phyloP scores from a whole-genome alignment of 192 early-diverging fungal genomes.

The Backusella morwellensis region DNA sequence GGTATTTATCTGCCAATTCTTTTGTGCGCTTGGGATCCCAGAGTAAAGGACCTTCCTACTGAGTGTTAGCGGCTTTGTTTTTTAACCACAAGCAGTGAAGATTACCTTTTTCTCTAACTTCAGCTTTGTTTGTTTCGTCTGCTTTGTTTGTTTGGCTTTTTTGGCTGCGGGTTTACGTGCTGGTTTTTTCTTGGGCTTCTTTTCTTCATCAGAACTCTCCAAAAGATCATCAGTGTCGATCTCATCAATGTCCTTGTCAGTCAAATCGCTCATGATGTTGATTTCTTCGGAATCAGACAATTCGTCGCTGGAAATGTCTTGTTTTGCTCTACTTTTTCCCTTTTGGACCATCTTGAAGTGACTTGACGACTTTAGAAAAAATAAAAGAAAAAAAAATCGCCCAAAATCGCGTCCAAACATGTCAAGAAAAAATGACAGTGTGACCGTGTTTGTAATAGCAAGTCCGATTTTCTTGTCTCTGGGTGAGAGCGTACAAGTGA shows the following conservation, averaged over 20 bases:
- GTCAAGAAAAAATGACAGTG: background rate
- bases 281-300: slow-evolving; percentile 10
- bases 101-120: background rate
- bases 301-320: background rate
- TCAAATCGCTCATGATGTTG: background rate
- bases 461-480: too few relatives aligned
- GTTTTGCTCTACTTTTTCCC: background rate
- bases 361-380: background rate
- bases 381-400: background rate
- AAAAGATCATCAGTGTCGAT: slow-evolving; percentile 20
- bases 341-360: background rate
- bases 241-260: background rate
- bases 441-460: background rate
- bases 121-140: slow-evolving; percentile 1
- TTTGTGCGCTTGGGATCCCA: slow-evolving; percentile 51
- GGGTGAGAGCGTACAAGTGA: too few relatives aligned
- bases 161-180: slow-evolving; percentile 13
- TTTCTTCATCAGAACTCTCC: slow-evolving; percentile 16
- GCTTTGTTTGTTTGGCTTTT: slow-evolving; percentile 17
- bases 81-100: too few relatives aligned
- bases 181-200: background rate
- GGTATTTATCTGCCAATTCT: slow-evolving; percentile 54
- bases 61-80: background rate
- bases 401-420: background rate
- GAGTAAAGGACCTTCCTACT: slow-evolving; percentile 8